A percentile compares a stretch with the other conserved stretches of the same genome.
Evolutionary conservation across 495 filamentous ascomycete genomes (phyloP).

Genomic region (Extremus antarcticus): DNA sequence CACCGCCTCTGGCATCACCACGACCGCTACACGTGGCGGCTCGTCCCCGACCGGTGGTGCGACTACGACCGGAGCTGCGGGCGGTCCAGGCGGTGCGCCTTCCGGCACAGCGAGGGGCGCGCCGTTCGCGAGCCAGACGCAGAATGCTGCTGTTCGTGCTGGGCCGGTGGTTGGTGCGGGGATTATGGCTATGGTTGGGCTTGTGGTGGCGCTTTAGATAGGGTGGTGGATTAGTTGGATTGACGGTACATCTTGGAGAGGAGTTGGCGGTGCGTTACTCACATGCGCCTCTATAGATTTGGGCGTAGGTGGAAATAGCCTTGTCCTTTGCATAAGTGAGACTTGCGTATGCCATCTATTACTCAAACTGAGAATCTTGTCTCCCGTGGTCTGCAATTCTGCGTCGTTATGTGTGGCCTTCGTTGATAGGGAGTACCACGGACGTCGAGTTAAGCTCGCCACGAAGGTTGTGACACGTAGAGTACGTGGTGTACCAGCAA

Average conservation of each 20-base stretch:
- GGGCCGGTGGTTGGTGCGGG: neutral
- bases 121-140: neutral
- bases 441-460: neutral
- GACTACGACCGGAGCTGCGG: neutral
- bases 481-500: neutral
- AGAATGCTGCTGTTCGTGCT: neutral
- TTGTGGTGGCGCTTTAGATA: neutral
- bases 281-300: too few species aligned
- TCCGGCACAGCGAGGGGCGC: neutral
- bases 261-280: too few species aligned
- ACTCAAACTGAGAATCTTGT: too few species aligned
- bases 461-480: neutral
- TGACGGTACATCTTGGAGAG: too few species aligned
- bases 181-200: neutral
- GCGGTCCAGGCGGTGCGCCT: neutral
- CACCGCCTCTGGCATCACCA: neutral
- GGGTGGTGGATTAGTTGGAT: too few species aligned
- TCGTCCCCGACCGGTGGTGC: neutral
- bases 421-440: neutral
- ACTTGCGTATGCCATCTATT: neutral
- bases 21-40: neutral
- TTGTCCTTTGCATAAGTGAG: neutral
- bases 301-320: neutral
- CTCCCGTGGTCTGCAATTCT: too few species aligned
- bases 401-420: too few species aligned